These are phyloP conservation scores for Drosera spatulata DNA, from an alignment of 179 eudicot species.

Conservation along the genomic window DNA sequence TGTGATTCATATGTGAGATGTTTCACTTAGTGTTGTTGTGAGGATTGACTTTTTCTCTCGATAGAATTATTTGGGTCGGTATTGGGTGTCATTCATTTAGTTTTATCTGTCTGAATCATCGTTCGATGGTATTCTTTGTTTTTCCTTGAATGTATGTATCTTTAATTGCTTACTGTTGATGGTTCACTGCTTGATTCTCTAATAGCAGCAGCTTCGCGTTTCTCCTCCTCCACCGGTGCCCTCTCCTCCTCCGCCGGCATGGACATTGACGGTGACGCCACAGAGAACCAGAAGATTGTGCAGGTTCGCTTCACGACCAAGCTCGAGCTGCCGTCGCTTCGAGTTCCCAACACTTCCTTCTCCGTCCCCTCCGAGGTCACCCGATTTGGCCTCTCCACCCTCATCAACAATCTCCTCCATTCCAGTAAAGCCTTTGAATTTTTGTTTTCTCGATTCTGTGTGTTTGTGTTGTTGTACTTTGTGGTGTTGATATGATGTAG, in stretches of 20 bases:
- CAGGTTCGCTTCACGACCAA: conserved; percentile 83
- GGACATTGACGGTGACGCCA: conserved; percentile 39
- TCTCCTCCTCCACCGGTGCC: no score
- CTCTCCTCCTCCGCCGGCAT: conserved; percentile 6
- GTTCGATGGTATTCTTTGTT: no score
- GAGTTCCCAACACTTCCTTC: conserved; percentile 46
- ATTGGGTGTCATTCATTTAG: no score
- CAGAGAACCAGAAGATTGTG: conserved; percentile 36
- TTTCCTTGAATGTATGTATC: no score
- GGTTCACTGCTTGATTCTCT: no score
- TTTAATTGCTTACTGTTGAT: no score
- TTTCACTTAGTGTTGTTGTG: no score
- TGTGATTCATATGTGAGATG: no score
- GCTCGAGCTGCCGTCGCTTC: conserved; percentile 31
- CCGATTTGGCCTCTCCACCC: conserved; percentile 62
- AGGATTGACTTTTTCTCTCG: no score
- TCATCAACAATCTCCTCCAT: conserved; percentile 62
- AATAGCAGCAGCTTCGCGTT: no score
- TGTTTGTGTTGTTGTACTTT: not conserved
- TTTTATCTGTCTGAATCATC: no score
- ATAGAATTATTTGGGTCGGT: no score
- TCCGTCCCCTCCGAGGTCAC: conserved; percentile 63
- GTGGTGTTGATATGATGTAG: not conserved
- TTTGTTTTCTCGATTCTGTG: not conserved
- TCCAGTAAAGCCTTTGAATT: conserved; percentile 23